Evolutionary conservation across 2,329 filamentous ascomycete genomes (phyloP).

Genomic region (Diplodia scrobiculata): DNA sequence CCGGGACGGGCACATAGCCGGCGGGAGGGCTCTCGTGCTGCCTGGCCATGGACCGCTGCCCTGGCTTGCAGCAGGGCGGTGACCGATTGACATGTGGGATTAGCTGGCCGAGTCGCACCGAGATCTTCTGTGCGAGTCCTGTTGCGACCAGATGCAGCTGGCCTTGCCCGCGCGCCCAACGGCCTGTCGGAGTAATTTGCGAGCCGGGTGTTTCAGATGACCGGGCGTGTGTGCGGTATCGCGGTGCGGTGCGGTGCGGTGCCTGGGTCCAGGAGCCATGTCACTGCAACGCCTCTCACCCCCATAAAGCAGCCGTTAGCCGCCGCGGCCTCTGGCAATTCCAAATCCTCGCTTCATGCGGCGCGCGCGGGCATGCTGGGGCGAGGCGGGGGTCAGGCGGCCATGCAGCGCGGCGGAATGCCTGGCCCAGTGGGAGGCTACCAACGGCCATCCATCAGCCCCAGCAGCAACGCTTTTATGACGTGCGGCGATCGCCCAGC

Average conservation of each 20-base stretch:
- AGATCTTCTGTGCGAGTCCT: slow-evolving; percentile 28
- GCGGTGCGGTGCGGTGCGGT: not conserved
- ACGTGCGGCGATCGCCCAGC: slow-evolving; percentile 23
- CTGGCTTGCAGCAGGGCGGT: slow-evolving; percentile 23
- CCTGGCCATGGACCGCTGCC: slow-evolving; percentile 17
- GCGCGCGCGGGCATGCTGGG: slow-evolving; percentile 19
- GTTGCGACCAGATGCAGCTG: slow-evolving; percentile 27
- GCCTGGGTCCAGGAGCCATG: slow-evolving; percentile 11
- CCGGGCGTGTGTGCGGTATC: slow-evolving; percentile 5
- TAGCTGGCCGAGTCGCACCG: slow-evolving; percentile 24
- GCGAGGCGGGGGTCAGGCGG: slow-evolving; percentile 23
- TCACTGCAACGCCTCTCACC: slow-evolving; percentile 22
- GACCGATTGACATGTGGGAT: slow-evolving; percentile 28
- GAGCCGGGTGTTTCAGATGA: slow-evolving; percentile 28
- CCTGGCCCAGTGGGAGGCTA: slow-evolving; percentile 20
- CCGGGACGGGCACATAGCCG: slow-evolving; percentile 26
- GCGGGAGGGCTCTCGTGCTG: slow-evolving; percentile 26
- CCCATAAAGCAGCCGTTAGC: slow-evolving; percentile 18
- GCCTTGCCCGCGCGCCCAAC: slow-evolving; percentile 22
- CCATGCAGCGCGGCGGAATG: slow-evolving; percentile 25
- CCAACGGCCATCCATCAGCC: slow-evolving; percentile 27
- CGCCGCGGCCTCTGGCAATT: slow-evolving; percentile 23
- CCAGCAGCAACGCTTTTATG: slow-evolving; percentile 11
- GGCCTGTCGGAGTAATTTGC: slow-evolving; percentile 24
- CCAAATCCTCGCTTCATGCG: slow-evolving; percentile 27